These are phyloP conservation scores for Cyberlindnera veronae DNA, from an alignment of 805 yeast species.

Conservation along the genomic window DNA sequence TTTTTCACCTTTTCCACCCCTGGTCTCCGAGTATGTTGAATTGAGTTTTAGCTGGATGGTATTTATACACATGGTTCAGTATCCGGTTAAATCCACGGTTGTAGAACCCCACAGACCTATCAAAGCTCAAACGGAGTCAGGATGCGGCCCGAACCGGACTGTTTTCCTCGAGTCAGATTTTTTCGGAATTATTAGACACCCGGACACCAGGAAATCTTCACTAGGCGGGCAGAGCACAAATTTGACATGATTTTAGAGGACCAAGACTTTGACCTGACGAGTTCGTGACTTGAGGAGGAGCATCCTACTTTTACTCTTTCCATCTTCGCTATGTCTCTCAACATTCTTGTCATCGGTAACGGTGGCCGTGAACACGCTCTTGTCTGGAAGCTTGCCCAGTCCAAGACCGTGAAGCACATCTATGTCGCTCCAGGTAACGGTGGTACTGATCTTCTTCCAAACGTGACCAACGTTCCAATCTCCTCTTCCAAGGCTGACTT, in stretches of 20 bases:
- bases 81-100: too few relatives aligned
- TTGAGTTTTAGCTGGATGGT: not conserved
- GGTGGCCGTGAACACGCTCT: constrained; percentile 99
- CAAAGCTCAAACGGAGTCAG: too few relatives aligned
- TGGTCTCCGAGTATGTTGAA: constrained; percentile 6
- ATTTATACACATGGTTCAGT: not conserved
- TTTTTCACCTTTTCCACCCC: constrained; percentile 9
- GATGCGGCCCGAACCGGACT: not conserved
- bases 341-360: constrained; percentile 85
- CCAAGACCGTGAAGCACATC: constrained; percentile 64
- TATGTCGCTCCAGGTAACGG: constrained; percentile 98
- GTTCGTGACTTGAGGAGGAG: not conserved
- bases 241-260: not conserved
- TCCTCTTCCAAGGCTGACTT: constrained; percentile 66
- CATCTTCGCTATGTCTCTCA: constrained; percentile 34
- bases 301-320: not conserved
- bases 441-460: constrained; percentile 63
- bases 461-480: constrained; percentile 69
- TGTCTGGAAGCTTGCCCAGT: constrained; percentile 85
- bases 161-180: not conserved
- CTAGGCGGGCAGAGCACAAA: constrained; percentile 1
- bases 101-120: too few relatives aligned
- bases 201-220: constrained; percentile 4
- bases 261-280: not conserved
- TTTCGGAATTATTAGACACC: not conserved